Evolutionary conservation across 306 rosid species (phyloP).

Genomic region (Heteromeles arbutifolia): DNA sequence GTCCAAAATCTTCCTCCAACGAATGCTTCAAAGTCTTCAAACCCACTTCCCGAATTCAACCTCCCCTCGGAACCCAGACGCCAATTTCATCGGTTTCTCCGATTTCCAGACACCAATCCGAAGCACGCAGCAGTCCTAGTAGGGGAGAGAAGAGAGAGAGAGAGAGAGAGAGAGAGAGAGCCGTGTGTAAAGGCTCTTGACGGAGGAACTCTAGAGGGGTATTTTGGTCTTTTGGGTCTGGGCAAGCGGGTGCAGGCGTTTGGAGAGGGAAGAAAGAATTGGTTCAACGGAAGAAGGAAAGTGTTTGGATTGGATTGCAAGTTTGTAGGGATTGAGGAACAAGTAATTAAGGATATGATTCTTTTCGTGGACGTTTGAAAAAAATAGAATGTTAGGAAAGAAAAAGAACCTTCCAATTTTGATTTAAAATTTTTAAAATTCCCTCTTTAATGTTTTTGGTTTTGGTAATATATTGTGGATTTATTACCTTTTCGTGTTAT

Average conservation of each 20-base stretch:
- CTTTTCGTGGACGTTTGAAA: conserved; percentile 26
- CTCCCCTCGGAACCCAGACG: not conserved
- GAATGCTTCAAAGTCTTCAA: conserved; percentile 16
- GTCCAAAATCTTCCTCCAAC: not conserved
- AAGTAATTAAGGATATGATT: conserved; percentile 8
- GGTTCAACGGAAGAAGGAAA: conserved; percentile 16
- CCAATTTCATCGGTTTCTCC: conserved; percentile 20
- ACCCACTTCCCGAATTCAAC: conserved; percentile 19
- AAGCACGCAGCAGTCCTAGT: not conserved
- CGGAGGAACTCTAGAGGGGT: conserved; percentile 21
- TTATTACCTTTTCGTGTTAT: not conserved
- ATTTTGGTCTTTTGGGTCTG: conserved; percentile 20
- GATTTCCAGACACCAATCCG: conserved; percentile 11
- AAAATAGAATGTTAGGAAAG: not conserved
- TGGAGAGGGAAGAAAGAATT: not conserved
- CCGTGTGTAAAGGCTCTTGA: not conserved
- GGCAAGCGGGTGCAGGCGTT: not conserved
- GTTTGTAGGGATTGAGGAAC: not conserved
- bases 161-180: conserved; percentile 6
- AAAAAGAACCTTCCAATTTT: conserved; percentile 3
- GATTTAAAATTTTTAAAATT: not conserved
- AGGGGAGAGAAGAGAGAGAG: conserved; percentile 10
- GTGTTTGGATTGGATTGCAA: not conserved
- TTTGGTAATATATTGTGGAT: not conserved
- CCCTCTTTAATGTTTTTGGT: not conserved